Evolutionary conservation across 306 rosid genomes (phyloP).

Genomic region (Cyclanthera cordifolia): DNA sequence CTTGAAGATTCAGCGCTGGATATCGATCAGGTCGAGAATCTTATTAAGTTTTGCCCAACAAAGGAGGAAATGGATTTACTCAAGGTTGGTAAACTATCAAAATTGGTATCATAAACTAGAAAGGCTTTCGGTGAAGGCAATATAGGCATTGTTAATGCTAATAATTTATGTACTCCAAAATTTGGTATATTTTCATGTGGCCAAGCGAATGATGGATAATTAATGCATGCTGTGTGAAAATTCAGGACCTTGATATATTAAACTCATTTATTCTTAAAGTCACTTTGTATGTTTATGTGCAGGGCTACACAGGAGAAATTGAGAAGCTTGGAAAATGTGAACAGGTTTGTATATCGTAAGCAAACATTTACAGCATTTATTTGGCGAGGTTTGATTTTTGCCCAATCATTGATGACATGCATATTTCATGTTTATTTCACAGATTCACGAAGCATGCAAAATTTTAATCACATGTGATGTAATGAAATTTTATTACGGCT

Average conservation of each 20-base stretch:
- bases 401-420: slow-evolving; percentile 4
- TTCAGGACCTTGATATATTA: slow-evolving; percentile 6
- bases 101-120: slow-evolving; percentile 14
- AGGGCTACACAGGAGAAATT: slow-evolving; percentile 77
- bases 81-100: slow-evolving; percentile 40
- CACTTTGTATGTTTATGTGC: slow-evolving; percentile 21
- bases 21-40: slow-evolving; percentile 77
- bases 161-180: slow-evolving; percentile 1
- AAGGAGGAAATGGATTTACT: slow-evolving; percentile 86
- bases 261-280: slow-evolving; percentile 12
- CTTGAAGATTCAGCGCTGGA: slow-evolving; percentile 69
- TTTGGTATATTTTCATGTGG: not conserved
- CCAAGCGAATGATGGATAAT: not conserved
- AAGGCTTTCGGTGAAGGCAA: not conserved
- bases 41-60: slow-evolving; percentile 81
- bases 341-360: slow-evolving; percentile 42
- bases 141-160: not conserved
- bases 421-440: not conserved
- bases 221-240: not conserved
- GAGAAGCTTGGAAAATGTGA: slow-evolving; percentile 88
- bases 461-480: not conserved
- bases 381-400: slow-evolving; percentile 2
- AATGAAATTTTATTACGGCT: not conserved
- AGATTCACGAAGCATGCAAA: not conserved
- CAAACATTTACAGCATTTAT: slow-evolving; percentile 5